These are phyloP conservation scores for Margaritispora aquatica DNA, from an alignment of 495 filamentous ascomycete species.

Conservation along the genomic window DNA sequence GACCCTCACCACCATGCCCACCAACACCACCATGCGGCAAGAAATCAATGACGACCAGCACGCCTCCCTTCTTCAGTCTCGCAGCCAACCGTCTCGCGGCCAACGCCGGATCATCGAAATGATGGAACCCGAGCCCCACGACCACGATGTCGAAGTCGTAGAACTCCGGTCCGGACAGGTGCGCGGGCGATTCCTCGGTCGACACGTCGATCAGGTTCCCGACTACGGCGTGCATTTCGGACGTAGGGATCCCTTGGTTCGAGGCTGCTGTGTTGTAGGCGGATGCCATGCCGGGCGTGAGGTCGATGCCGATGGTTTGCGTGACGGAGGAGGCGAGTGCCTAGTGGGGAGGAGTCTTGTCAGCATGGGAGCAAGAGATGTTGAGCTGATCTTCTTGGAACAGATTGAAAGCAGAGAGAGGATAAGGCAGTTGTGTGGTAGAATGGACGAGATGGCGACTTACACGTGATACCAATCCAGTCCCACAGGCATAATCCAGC, in stretches of 20 bases:
- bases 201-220: conserved; percentile 20
- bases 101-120: conserved; percentile 20
- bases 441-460: neutral
- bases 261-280: conserved; percentile 19
- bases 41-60: conserved; percentile 25
- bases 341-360: conserved; percentile 13
- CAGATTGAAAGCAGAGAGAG: neutral
- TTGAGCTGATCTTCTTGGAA: neutral
- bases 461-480: conserved; percentile 25
- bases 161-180: conserved; percentile 11
- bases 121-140: conserved; percentile 24
- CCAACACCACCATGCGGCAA: conserved; percentile 19
- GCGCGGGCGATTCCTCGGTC: conserved; percentile 1
- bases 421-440: neutral
- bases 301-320: conserved; percentile 21
- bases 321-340: conserved; percentile 22
- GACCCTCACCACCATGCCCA: too few species aligned
- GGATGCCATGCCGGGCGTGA: conserved; percentile 22
- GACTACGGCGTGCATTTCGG: conserved; percentile 21
- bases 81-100: conserved; percentile 25
- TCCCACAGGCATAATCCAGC: conserved; percentile 27
- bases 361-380: neutral
- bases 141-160: conserved; percentile 24
- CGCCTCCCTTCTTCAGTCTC: conserved; percentile 38
- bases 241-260: conserved; percentile 22